phyloP scores from a whole-genome alignment of 2,329 filamentous ascomycete species.

The Fusarium chlamydosporum region DNA sequence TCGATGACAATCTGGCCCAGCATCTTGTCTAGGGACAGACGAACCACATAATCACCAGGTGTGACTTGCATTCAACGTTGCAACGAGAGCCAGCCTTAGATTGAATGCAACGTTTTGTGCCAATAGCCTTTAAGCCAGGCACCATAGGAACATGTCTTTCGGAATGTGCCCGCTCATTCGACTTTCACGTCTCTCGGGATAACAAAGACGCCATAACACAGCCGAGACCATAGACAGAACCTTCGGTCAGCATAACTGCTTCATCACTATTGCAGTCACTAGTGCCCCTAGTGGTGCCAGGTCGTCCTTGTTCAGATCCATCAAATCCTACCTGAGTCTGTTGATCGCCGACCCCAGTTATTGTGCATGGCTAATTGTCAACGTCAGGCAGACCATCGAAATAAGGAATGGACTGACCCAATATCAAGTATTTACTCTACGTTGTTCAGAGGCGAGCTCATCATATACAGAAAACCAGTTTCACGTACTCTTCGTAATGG shows the following conservation, averaged over 20 bases:
- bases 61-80: constrained; percentile 24
- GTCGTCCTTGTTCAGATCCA: not conserved
- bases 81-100: constrained; percentile 37
- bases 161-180: not conserved
- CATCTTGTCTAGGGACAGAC: constrained; percentile 25
- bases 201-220: constrained; percentile 1
- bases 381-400: not conserved
- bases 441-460: not conserved
- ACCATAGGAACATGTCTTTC: constrained; percentile 9
- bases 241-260: not conserved
- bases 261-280: constrained; percentile 1
- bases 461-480: not conserved
- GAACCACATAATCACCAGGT: constrained; percentile 21
- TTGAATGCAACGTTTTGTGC: constrained; percentile 40
- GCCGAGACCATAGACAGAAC: constrained; percentile 2
- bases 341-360: not conserved
- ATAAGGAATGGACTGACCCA: not conserved
- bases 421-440: not conserved
- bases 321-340: not conserved
- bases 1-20: not conserved
- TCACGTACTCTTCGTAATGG: not conserved
- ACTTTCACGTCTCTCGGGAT: not conserved
- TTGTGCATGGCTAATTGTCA: not conserved
- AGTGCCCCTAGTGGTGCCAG: not conserved
- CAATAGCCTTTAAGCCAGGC: constrained; percentile 7